Evolutionary conservation across 2,329 filamentous ascomycete species (phyloP).

Genomic region (Chaetomium globosum): DNA sequence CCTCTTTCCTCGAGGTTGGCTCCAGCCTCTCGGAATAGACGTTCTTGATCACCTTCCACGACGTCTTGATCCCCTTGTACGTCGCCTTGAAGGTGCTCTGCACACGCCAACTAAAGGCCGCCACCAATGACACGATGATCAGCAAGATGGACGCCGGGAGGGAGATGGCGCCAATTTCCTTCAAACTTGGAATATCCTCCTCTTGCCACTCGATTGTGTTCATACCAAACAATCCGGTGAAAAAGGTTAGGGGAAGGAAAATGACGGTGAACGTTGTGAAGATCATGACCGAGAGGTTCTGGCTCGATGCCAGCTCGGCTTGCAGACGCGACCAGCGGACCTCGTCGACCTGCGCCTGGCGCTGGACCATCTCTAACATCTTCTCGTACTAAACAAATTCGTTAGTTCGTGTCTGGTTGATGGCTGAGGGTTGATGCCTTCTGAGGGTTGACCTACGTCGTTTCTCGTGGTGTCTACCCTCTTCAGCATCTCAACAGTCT

Average conservation of each 20-base stretch:
- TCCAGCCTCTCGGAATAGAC: conserved; percentile 35
- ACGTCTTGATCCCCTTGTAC: conserved; percentile 33
- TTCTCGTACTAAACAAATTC: conserved; percentile 56
- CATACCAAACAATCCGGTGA: conserved; percentile 67
- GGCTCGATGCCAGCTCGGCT: conserved; percentile 63
- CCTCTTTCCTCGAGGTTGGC: conserved; percentile 37
- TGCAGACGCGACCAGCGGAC: conserved; percentile 64
- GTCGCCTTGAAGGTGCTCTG: conserved; percentile 40
- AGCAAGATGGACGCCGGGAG: conserved; percentile 53
- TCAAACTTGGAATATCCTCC: conserved; percentile 47
- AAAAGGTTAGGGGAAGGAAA: conserved; percentile 66
- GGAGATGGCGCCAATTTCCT: conserved; percentile 52
- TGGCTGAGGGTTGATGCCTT: too few relatives aligned
- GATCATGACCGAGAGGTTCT: conserved; percentile 66
- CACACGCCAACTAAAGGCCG: conserved; percentile 58
- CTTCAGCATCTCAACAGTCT: conserved; percentile 59
- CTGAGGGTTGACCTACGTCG: conserved; percentile 47
- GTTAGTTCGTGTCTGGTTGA: conserved; percentile 20
- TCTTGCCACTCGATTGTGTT: conserved; percentile 64
- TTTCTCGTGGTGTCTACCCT: conserved; percentile 61
- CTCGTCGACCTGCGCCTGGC: conserved; percentile 68
- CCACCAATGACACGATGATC: conserved; percentile 54
- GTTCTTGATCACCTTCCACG: conserved; percentile 24
- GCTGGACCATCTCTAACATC: conserved; percentile 67
- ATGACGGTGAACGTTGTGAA: conserved; percentile 67